Conservation (phyloP, 2,329 filamentous ascomycete genomes). For the Sarocladium brachiariae region DNA sequence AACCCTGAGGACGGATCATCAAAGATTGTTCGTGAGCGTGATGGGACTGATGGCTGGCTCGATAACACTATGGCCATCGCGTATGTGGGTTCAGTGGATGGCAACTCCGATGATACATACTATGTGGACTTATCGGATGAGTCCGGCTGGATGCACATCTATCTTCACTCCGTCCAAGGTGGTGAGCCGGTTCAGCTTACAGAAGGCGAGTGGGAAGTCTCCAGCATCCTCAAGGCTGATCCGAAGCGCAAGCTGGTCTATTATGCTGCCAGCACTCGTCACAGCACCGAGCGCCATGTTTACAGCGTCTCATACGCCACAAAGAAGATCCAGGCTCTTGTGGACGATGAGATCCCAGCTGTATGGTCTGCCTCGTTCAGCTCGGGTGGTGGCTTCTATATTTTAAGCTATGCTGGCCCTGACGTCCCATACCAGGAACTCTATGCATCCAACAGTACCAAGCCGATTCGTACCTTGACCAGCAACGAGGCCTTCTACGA, state of each 20-base stretch:
- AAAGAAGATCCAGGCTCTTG: slow-evolving; percentile 48
- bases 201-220: slow-evolving; percentile 59
- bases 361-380: slow-evolving; percentile 62
- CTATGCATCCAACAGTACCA: slow-evolving; percentile 49
- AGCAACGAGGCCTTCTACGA: slow-evolving; percentile 51
- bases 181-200: slow-evolving; percentile 53
- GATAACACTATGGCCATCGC: slow-evolving; percentile 50
- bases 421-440: slow-evolving; percentile 65
- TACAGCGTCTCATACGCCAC: slow-evolving; percentile 58
- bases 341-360: slow-evolving; percentile 51
- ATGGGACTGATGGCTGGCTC: slow-evolving; percentile 56
- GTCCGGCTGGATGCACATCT: slow-evolving; percentile 63
- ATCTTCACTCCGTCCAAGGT: slow-evolving; percentile 53
- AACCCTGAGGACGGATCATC: slow-evolving; percentile 41
- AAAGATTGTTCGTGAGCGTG: slow-evolving; percentile 45
- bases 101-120: slow-evolving; percentile 33
- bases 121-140: slow-evolving; percentile 63
- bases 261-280: slow-evolving; percentile 57
- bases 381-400: slow-evolving; percentile 54
- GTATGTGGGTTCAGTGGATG: slow-evolving; percentile 43
- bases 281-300: slow-evolving; percentile 61
- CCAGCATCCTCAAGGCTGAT: slow-evolving; percentile 53
- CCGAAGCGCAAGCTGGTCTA: slow-evolving; percentile 49
- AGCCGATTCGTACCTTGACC: slow-evolving; percentile 50
- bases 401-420: slow-evolving; percentile 58